These are phyloP conservation scores for Fusarium pseudograminearum DNA, from an alignment of 2,329 filamentous ascomycete species.

Conservation along the genomic window DNA sequence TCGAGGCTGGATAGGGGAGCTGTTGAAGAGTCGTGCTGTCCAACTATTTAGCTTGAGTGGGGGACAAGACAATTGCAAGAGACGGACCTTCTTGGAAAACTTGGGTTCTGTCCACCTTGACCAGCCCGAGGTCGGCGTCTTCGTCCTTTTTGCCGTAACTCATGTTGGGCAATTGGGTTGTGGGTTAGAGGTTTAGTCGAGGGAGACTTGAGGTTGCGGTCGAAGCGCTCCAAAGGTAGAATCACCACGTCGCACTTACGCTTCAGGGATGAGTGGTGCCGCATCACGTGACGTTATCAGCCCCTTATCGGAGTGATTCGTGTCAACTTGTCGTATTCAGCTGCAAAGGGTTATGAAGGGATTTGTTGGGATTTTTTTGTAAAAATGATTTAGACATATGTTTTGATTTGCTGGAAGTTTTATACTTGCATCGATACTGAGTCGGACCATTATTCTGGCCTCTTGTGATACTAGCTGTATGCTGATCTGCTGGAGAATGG, in stretches of 20 bases:
- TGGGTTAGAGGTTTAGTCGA: slow-evolving; percentile 47
- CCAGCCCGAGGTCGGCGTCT: slow-evolving; percentile 91
- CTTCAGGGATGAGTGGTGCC: slow-evolving; percentile 47
- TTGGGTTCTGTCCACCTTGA: slow-evolving; percentile 97
- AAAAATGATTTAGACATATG: too few relatives aligned
- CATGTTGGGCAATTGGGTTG: slow-evolving; percentile 71
- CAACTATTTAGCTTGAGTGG: slow-evolving; percentile 52
- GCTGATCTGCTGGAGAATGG: slow-evolving; percentile 18
- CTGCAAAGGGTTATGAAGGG: not conserved
- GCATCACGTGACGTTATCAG: slow-evolving; percentile 53
- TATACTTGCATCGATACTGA: not conserved
- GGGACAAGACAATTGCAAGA: slow-evolving; percentile 48
- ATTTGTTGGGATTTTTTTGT: too few relatives aligned
- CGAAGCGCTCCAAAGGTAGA: slow-evolving; percentile 46
- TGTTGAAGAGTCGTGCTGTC: slow-evolving; percentile 95
- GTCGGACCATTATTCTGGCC: not conserved
- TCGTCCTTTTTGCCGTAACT: slow-evolving; percentile 99
- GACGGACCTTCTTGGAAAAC: slow-evolving; percentile 96
- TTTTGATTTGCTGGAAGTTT: too few relatives aligned
- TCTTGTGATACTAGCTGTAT: not conserved
- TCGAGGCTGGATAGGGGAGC: slow-evolving; percentile 94
- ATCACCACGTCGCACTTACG: slow-evolving; percentile 57
- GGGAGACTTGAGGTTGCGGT: slow-evolving; percentile 52
- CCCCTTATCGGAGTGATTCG: slow-evolving; percentile 46
- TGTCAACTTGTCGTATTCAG: slow-evolving; percentile 43